Evolutionary conservation across 371 early-diverging fungal genomes (phyloP), one percentile per base, ranked within the genome.

Genomic region (Rhizopus microsporus): DNA sequence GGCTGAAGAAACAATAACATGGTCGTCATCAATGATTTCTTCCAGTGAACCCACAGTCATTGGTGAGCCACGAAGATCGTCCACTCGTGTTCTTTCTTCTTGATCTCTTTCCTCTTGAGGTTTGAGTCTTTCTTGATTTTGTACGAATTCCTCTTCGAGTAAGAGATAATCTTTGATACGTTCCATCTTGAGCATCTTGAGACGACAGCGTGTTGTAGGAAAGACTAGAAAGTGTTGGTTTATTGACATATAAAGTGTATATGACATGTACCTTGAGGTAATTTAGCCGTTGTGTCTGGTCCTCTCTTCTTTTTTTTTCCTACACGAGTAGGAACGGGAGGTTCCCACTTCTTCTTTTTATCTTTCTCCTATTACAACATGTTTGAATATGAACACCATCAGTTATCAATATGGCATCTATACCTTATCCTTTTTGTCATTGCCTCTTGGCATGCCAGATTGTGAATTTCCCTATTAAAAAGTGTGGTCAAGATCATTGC

Each of bases 11-110:
- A 99, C 95, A 71, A 99, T 99, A 39, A 99, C 99, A 72, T 99
- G 99, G 74, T 99, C 93, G 67, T 99, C 99, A 72, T 99, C 99
- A 73, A 99, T 96, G 63, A 99, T 99, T 75, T 99, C 99, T 76
- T 99, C 99, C 51, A 99, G 83, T 1, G 94, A 93, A 15, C 99
- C 99, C 6, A 99, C 93, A 52, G 89, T 86, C 93, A 99, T 96
- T n/a, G 99, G 99, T 35, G 93, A 90, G n/a, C 99, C 99, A 60
- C 99, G 90, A 44, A 99, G 77, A 75, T 96, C 94, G 68, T 99
- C 99, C 0, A 99, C 97, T 47, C 93, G 84, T 46, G 90, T 89
- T 65, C 99, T 91, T 69, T 95, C 96, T 71, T 92, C 96, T 78
- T 89, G 91, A 53, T 88, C 88, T 74, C 93, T 92, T 67, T 97